Percentiles rank a stretch among this genome's conserved stretches.
phyloP scores from a whole-genome alignment of 441 rosid species.

The Melastoma candidum region DNA sequence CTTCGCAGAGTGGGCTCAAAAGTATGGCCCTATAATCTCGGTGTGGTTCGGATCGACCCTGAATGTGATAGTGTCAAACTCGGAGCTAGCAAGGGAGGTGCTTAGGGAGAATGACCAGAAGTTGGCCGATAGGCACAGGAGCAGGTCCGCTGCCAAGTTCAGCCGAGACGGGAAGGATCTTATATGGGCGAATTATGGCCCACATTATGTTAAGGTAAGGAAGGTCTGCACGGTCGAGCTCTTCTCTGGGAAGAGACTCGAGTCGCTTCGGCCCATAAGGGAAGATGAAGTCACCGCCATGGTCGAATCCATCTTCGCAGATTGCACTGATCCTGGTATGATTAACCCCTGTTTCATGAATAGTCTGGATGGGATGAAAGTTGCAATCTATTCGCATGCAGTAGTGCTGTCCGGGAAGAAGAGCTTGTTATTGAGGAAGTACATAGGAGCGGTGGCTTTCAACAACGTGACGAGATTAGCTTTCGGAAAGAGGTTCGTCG shows the following conservation, averaged over 20 bases:
- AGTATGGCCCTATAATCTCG: neutral
- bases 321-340: neutral
- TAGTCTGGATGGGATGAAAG: no score
- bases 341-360: no score
- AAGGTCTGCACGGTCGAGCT: neutral
- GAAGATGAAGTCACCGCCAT: conserved; percentile 4
- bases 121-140: neutral
- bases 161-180: conserved; percentile 5
- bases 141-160: neutral
- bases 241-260: conserved; percentile 2
- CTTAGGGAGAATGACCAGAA: neutral
- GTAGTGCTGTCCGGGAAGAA: neutral
- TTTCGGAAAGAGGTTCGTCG: neutral
- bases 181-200: neutral
- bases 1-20: neutral
- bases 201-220: conserved; percentile 1
- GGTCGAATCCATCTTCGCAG: neutral
- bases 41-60: neutral
- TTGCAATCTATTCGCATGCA: neutral
- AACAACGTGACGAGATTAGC: neutral
- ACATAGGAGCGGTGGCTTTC: neutral
- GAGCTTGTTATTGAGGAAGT: conserved; percentile 1
- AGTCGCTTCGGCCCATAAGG: conserved; percentile 1
- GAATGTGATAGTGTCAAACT: neutral
- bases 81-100: conserved; percentile 3